A percentile compares a stretch with the other conserved stretches of the same genome.
phyloP scores from a whole-genome alignment of 2,329 filamentous ascomycete species.

The Cladosporium cucumerinum region DNA sequence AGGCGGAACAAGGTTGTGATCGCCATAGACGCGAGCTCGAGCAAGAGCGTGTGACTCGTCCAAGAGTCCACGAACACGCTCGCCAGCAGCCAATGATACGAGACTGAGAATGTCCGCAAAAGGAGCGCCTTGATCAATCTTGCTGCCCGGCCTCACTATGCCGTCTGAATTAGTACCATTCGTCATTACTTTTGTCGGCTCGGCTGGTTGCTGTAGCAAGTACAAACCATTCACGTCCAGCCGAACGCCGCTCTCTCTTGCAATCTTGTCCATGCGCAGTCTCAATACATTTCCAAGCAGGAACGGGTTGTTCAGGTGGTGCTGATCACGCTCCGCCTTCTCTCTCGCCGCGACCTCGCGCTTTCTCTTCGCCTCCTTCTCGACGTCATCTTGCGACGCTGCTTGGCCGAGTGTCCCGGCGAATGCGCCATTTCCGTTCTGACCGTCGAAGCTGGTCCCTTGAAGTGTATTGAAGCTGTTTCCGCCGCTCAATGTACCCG shows the following conservation, averaged over 20 bases:
- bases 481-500: conserved; percentile 40
- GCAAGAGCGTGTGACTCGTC: conserved; percentile 73
- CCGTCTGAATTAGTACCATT: conserved; percentile 30
- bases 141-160: conserved; percentile 30
- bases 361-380: conserved; percentile 62
- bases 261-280: conserved; percentile 55
- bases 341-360: conserved; percentile 64
- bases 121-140: conserved; percentile 67
- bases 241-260: conserved; percentile 56
- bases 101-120: conserved; percentile 80
- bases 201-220: conserved; percentile 28
- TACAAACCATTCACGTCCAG: conserved; percentile 57
- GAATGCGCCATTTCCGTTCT: conserved; percentile 32
- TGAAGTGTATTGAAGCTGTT: conserved; percentile 48
- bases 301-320: conserved; percentile 72
- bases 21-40: conserved; percentile 68
- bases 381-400: conserved; percentile 62
- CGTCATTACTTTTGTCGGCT: conserved; percentile 26
- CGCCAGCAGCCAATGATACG: conserved; percentile 77
- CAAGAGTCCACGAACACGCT: conserved; percentile 70
- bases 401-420: conserved; percentile 49
- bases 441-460: conserved; percentile 38
- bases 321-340: conserved; percentile 58
- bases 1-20: conserved; percentile 72
- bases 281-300: conserved; percentile 60